These are phyloP conservation scores for Scheffersomyces cryptocercus DNA, from an alignment of 1,139 yeast genomes.

Conservation along the genomic window DNA sequence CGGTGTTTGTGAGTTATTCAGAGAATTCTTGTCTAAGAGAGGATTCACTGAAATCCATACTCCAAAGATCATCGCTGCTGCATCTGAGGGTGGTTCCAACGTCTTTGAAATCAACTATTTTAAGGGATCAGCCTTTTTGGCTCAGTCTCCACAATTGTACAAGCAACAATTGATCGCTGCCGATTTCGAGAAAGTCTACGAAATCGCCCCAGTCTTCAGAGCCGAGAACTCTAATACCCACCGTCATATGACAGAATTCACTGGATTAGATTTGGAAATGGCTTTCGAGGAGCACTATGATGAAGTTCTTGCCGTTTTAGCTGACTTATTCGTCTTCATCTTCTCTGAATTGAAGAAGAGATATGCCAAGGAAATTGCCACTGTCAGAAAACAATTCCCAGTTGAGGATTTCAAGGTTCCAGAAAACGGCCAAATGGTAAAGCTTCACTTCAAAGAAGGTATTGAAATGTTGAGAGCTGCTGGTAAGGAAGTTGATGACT, in stretches of 20 bases:
- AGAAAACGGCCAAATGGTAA: slow-evolving; percentile 85
- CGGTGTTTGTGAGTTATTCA: slow-evolving; percentile 84
- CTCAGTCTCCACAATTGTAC: slow-evolving; percentile 97
- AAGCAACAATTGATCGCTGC: slow-evolving; percentile 98
- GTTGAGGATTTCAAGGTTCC: slow-evolving; percentile 97
- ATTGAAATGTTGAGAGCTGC: slow-evolving; percentile 79
- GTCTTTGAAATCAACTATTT: slow-evolving; percentile 93
- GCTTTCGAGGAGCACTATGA: slow-evolving; percentile 97
- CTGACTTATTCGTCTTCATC: slow-evolving; percentile 85
- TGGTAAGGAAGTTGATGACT: slow-evolving; percentile 81
- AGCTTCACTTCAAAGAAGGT: slow-evolving; percentile 88
- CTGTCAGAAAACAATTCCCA: slow-evolving; percentile 93
- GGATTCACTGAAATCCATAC: slow-evolving; percentile 91
- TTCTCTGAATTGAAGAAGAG: slow-evolving; percentile 80
- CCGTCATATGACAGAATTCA: slow-evolving; percentile 98
- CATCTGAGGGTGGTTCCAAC: slow-evolving; percentile 97
- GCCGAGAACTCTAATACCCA: slow-evolving; percentile 99
- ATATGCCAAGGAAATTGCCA: slow-evolving; percentile 79
- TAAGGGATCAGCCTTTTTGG: slow-evolving; percentile 88
- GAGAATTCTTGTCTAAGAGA: slow-evolving; percentile 73
- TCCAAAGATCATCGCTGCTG: slow-evolving; percentile 92
- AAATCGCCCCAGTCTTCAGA: slow-evolving; percentile 96
- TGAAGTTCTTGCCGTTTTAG: slow-evolving; percentile 83
- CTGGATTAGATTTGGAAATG: slow-evolving; percentile 97
- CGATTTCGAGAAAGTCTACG: slow-evolving; percentile 94